Percentiles rank a stretch among this genome's conserved stretches.
These are phyloP conservation scores for Mycena polygramma DNA, from an alignment of 768 basidiomycete genomes.

Conservation along the genomic window DNA sequence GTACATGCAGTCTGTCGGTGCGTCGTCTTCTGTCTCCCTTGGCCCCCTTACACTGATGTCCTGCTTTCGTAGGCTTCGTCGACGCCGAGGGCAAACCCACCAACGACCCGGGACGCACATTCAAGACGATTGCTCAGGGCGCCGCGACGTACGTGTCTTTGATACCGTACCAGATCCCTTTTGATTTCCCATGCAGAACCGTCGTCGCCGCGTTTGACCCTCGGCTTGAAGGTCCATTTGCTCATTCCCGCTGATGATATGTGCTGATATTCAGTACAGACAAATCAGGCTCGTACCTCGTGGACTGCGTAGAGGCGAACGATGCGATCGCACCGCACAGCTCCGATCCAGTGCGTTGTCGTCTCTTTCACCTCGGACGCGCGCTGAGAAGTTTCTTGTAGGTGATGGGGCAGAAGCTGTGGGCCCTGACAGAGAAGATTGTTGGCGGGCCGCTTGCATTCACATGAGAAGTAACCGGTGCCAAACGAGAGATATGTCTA, in stretches of 20 bases:
- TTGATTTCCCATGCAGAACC: slow-evolving; percentile 2
- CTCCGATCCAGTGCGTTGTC: neutral
- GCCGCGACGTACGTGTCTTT: slow-evolving; percentile 22
- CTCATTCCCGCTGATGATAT: neutral
- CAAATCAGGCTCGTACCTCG: slow-evolving; percentile 18
- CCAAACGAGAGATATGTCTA: no score
- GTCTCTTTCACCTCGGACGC: neutral
- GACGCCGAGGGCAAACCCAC: neutral
- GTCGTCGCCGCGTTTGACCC: slow-evolving; percentile 28
- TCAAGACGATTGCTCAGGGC: slow-evolving; percentile 19
- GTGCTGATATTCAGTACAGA: neutral
- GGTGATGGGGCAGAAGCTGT: slow-evolving; percentile 11
- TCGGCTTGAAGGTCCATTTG: slow-evolving; percentile 5
- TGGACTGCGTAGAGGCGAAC: slow-evolving; percentile 8
- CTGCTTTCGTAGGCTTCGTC: neutral
- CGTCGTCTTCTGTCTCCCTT: neutral
- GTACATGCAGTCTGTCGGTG: slow-evolving; percentile 6
- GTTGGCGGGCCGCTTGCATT: slow-evolving; percentile 1
- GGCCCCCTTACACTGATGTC: neutral
- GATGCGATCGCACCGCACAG: neutral
- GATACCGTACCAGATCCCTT: neutral
- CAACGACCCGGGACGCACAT: neutral
- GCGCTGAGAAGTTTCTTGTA: neutral
- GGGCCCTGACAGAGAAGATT: slow-evolving; percentile 13
- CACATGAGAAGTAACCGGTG: no score